Base-by-base conservation (phyloP, 371 early-diverging fungal genomes). In the Zancudomyces culisetae region DNA sequence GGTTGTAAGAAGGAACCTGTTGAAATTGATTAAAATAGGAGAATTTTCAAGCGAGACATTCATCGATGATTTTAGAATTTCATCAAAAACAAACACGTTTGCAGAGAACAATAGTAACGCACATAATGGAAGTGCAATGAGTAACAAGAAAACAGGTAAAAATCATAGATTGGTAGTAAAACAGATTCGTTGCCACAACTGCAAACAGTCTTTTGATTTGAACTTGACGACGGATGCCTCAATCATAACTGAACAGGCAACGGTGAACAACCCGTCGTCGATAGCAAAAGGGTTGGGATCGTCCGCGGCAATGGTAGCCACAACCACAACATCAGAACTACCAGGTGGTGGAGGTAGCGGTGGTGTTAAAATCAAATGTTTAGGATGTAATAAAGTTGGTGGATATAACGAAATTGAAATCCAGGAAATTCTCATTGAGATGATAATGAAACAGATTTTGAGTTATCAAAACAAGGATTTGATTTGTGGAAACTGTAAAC, bases 391-490 rank as follows among this genome's bases (percentile, higher is more conserved):
- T 59, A 55, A 28, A 72, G 60, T 73, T 60, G 49, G 4, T 73
- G 29, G 52, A 52, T 90, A 89, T 50, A 84, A 87, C 56, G 73
- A 73, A 2, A 55, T 62, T 15, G 54, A 69, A 3, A 81, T 93
- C 53, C 92, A 92, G 57, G 81, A 85, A 51, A 59, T 70, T 4
- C 71, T 96, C 58, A 66, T 89, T 13, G 70, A 74, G 21, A 74
- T 82, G 49, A 72, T 89, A 1, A 70, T 77, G 29, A 68, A 65
- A 1, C 63, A 70, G 54, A 22, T 85, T 23, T 60, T 72, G 23
- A 68, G 76, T 1, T 87, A 76, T 70, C 92, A 93, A 64, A 64
- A 82, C 42, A 93, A 93, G 63, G 94, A 92, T 54, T 54, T 90
- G 27, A 63, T 68, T 27, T 96, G 97, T 63, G 55, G 57, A 6